These are phyloP conservation scores for Arthroderma sp. DNA, from an alignment of 2,329 filamentous ascomycete genomes.

Conservation along the genomic window DNA sequence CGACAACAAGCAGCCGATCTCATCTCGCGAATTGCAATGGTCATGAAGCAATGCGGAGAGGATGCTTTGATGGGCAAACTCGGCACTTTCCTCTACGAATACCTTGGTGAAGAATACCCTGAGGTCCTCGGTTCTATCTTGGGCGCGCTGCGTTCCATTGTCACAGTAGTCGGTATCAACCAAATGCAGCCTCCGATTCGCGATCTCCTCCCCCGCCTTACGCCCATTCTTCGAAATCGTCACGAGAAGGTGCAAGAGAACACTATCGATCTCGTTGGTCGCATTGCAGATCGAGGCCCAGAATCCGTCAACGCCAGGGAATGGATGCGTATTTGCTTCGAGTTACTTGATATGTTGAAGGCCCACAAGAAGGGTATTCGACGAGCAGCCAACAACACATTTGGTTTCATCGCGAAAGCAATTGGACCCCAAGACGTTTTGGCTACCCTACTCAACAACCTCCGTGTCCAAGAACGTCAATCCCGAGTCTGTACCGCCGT, in stretches of 20 bases:
- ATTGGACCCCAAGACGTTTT: conserved; percentile 96
- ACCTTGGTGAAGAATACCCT: conserved; percentile 94
- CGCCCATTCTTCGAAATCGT: conserved; percentile 93
- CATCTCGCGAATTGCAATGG: conserved; percentile 92
- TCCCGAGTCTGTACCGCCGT: conserved; percentile 97
- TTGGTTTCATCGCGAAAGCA: conserved; percentile 98
- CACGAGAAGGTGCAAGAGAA: conserved; percentile 99
- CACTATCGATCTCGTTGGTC: conserved; percentile 92
- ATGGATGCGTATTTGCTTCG: conserved; percentile 99
- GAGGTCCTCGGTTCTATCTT: conserved; percentile 95
- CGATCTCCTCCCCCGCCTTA: conserved; percentile 84
- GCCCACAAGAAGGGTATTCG: conserved; percentile 99
- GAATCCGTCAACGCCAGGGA: conserved; percentile 94
- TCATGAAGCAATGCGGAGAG: conserved; percentile 97
- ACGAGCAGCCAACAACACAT: conserved; percentile 96
- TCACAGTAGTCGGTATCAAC: conserved; percentile 93
- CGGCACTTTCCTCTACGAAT: conserved; percentile 89
- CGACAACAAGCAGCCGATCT: conserved; percentile 94
- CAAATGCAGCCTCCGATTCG: conserved; percentile 98
- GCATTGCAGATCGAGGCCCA: conserved; percentile 91
- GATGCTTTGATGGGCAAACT: conserved; percentile 93
- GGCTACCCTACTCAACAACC: conserved; percentile 87
- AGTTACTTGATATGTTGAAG: conserved; percentile 97
- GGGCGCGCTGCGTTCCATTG: conserved; percentile 85
- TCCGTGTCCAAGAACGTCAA: conserved; percentile 93